Evolutionary conservation across 2,329 filamentous ascomycete species (phyloP), one percentile per base, ranked within the genome.

Genomic region (Gaeumannomyces sp.): DNA sequence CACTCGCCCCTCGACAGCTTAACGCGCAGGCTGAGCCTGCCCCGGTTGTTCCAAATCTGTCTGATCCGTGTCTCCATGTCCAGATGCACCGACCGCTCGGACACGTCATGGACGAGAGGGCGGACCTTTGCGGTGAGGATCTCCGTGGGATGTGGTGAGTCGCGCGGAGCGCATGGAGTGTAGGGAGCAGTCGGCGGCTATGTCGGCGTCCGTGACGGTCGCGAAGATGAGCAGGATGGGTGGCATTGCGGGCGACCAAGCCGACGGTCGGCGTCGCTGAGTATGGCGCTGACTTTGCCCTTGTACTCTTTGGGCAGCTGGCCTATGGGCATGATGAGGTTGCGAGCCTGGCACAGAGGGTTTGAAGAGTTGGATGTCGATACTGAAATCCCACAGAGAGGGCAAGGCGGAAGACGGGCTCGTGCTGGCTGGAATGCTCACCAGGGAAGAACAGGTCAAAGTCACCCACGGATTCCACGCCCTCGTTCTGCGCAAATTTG

Each of bases 81-180:
- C 64, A 76, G 77, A 28, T 65, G 61, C 13, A 69, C 64, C 25
- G 74, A 75, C 65, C 77, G 76, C 3, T 57, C 61, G 45, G 73
- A 74, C 0, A 78, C 72, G 6, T 73, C 67, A 38, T 76, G 38
- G 16, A 81, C 71, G 1, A 63, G 38, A 10, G 64, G 58, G 11
- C 22, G 14, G 33, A 65, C 45, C 22, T 11, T 28, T 4, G 45
- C 11, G n/a, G 57, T 28, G 3, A 65, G 61, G 25, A 56, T 28
- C 2, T 38, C 57, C 11, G 14, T n/a, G 27, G 5, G 28, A 14
- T 27, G 16, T 22, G 2, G 8, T 58, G 3, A 65, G 19, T 0
- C 56, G 73, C 63, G 76, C 75, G 0, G 79, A 83, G 69, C 81
- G 82, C 79, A 79, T 81, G 5, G 80, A 11, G 68, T 81, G 78